phyloP scores from a whole-genome alignment of 805 yeast genomes.

The Kuraishia ogatae region DNA sequence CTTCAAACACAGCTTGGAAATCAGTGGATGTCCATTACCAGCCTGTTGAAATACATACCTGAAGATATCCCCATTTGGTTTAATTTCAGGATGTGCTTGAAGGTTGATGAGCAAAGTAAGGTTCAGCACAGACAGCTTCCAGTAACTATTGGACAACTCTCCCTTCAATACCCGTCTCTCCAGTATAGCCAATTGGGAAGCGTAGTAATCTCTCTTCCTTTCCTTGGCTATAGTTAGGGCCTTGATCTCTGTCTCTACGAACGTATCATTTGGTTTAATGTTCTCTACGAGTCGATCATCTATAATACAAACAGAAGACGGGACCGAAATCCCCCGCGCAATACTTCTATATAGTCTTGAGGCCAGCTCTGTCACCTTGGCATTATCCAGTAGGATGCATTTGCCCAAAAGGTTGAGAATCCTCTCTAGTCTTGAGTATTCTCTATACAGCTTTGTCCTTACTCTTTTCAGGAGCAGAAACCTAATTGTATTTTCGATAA shows the following conservation, averaged over 20 bases:
- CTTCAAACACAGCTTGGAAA: conserved; percentile 50
- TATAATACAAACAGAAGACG: conserved; percentile 42
- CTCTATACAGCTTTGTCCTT: conserved; percentile 47
- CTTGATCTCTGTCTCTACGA: conserved; percentile 46
- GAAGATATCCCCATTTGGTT: conserved; percentile 30
- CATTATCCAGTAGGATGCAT: conserved; percentile 49
- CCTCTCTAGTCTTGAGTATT: conserved; percentile 40
- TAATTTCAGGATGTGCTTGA: conserved; percentile 45
- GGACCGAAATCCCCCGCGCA: conserved; percentile 34
- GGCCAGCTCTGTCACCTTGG: conserved; percentile 45
- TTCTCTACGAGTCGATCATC: conserved; percentile 31
- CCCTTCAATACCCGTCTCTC: conserved; percentile 27
- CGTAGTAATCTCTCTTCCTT: conserved; percentile 37
- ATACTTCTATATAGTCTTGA: conserved; percentile 38
- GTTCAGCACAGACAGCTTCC: conserved; percentile 47
- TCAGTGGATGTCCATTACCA: conserved; percentile 57
- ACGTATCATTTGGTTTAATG: conserved; percentile 55
- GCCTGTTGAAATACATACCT: conserved; percentile 37
- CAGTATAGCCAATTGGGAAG: conserved; percentile 30
- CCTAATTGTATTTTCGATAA: conserved; percentile 55
- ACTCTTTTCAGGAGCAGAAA: conserved; percentile 51
- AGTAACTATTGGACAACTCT: conserved; percentile 28
- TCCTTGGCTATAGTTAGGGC: conserved; percentile 58
- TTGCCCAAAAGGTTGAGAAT: conserved; percentile 40
- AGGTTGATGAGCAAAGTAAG: conserved; percentile 41